phyloP scores from a whole-genome alignment of 495 filamentous ascomycete genomes.

The Talaromyces ruber region DNA sequence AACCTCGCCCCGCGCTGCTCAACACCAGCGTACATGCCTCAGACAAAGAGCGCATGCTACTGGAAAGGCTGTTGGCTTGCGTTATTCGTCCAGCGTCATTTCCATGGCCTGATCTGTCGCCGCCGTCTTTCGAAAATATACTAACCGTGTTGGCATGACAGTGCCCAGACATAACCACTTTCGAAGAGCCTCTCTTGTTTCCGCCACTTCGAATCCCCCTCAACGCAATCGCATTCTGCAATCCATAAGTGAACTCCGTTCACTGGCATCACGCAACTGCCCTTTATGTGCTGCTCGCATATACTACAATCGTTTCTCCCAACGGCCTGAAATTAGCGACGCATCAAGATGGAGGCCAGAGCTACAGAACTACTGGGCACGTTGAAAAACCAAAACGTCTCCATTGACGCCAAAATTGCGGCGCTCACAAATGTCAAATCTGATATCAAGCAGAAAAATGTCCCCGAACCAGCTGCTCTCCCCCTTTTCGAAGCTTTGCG shows the following conservation, averaged over 20 bases:
- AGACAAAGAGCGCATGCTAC: neutral
- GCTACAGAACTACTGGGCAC: slow-evolving; percentile 52
- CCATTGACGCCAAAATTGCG: slow-evolving; percentile 62
- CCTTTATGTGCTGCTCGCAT: neutral
- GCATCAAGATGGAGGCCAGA: slow-evolving; percentile 31
- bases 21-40: neutral
- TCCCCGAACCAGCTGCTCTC: slow-evolving; percentile 62
- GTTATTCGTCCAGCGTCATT: neutral
- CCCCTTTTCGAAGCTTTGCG: slow-evolving; percentile 68
- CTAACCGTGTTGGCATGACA: neutral
- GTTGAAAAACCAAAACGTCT: slow-evolving; percentile 56
- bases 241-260: neutral
- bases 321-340: neutral
- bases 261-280: neutral
- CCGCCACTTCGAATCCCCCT: neutral
- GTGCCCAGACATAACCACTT: neutral
- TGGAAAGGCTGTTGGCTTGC: neutral
- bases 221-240: neutral
- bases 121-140: neutral
- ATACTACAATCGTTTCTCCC: neutral
- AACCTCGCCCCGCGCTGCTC: neutral
- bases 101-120: neutral
- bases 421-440: slow-evolving; percentile 68
- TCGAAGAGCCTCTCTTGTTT: neutral
- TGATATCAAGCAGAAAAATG: slow-evolving; percentile 80